Evolutionary conservation across 371 early-diverging fungal genomes (phyloP), one percentile per base, ranked within the genome.

Genomic region (Batkoa obscura): DNA sequence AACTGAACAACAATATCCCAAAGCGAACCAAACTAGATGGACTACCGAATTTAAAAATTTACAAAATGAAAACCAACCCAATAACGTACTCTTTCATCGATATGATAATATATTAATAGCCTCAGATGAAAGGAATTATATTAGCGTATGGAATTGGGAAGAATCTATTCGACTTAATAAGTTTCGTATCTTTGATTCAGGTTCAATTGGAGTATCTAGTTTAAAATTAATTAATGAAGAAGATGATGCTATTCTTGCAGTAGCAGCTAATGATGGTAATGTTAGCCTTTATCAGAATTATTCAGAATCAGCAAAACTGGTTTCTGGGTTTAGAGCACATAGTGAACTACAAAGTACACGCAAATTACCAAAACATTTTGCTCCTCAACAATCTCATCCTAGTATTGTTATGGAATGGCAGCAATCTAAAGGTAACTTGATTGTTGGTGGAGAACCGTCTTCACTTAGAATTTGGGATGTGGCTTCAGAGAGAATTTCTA

Each of bases 161-260:
- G 73, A 77, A 5, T 68, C 71, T 9, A 70, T 70, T 8, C 63
- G 74, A 32, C 63, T 84, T 9, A 82, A 80, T 64, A 75, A 3
- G 77, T 87, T 65, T 67, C 75, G 47, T 82, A 83, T 58, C 66
- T 70, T 30, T 83, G 85, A 55, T 82, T 84, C 36, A 36, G 64
- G 15, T 73, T 79, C 30, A 82, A 80, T 60, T 67, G 72, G 64
- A 0, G 79, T 91, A 43, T 78, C 88, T 0, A 78, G 78, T 52
- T 58, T 94, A 63, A 79, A 84, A 48, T 80, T 91, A 57, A 76
- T 94, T 23, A 94, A 96, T 64, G 92, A 94, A 64, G 84, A 88
- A 43, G 90, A 90, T 59, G 72, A 79, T 33, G 80, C 86, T 8
- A 64, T 90, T 65, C 68, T 94, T 50, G 61, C 88, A 47, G 82